Conservation (phyloP, 1,284 basidiomycete genomes). For the Hymenochaete sp. region DNA sequence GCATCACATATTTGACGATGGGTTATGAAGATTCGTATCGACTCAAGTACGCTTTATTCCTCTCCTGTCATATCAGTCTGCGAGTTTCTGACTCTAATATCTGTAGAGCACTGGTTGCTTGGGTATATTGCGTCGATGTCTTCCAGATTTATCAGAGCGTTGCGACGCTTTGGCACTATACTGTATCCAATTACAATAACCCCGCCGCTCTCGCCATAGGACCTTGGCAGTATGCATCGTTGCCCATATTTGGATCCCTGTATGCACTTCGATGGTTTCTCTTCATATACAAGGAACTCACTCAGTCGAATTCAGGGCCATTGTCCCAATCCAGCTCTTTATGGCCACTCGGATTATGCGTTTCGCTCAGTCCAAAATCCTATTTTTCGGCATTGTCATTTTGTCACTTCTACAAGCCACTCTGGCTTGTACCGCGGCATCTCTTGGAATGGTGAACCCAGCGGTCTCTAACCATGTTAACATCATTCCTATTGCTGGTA, state of each 20-base stretch:
- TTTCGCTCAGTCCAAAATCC: conserved; percentile 1
- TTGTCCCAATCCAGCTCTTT: conserved; percentile 14
- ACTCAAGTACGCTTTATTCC: background rate
- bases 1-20: background rate
- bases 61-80: background rate
- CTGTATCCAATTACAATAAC: conserved; percentile 26
- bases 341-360: conserved; percentile 12
- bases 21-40: conserved; percentile 1
- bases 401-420: conserved; percentile 7
- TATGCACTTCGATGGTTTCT: too few relatives aligned
- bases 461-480: conserved; percentile 3
- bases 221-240: conserved; percentile 28
- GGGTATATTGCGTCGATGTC: conserved; percentile 29
- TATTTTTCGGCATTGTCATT: conserved; percentile 8
- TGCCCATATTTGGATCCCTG: conserved; percentile 24
- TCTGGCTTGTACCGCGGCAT: background rate
- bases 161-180: conserved; percentile 29
- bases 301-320: too few relatives aligned
- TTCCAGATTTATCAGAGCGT: conserved; percentile 25
- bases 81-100: too few relatives aligned
- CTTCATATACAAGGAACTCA: too few relatives aligned
- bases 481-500: conserved; percentile 10
- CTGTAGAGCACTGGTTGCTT: conserved; percentile 23
- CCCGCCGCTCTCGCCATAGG: conserved; percentile 21
- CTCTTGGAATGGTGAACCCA: conserved; percentile 1